Evolutionary conservation across 208 protist species (phyloP), one percentile per base, ranked within the genome.

Genomic region (Acanthamoeba sp.): DNA sequence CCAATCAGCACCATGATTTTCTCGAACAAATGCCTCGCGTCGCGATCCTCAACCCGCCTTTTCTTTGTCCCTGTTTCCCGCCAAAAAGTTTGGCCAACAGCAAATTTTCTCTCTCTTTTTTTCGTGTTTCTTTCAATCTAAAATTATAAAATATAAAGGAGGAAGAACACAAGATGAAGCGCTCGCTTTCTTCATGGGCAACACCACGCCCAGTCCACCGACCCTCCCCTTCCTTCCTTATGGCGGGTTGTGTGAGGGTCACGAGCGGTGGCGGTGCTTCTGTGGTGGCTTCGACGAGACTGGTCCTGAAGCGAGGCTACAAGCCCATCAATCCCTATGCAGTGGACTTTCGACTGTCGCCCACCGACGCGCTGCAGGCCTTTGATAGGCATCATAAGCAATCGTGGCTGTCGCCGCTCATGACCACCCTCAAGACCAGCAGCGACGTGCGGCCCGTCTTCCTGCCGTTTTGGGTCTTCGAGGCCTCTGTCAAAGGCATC

Each of bases 381-480:
- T 80, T 80, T n/a, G 71, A 80, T 3, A 48, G 48, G 36, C 36
- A 48, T 20, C 71, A 80, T 20, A 27, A 48, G 38, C 71, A 48
- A 6, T 80, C 38, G 0, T 80, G 71, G 71, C 36, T 80, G 71
- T 80, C 71, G 36, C 71, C 71, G 16, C 71, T 80, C 38, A 50
- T 34, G 38, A 29, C 36, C 40, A 80, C 71, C 71, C 40, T 80
- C 20, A 40, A 48, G 40, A 27, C 71, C 34, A 80, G 40, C 71
- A 48, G 71, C 38, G 71, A 80, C 38, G 71, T 80, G 36, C 32
- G 38, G 38, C 32, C 71, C 18, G 71, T 80, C 22, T 80, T 80
- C 20, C 36, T 80, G 32, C 71, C 71, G 36, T 80, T 80, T 38
- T 80, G 71, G 71, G 36, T 48, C 24, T 80, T 80, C 36, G 71